Base-by-base conservation (phyloP, 129 eudicot species). In the Arctium lappa region DNA sequence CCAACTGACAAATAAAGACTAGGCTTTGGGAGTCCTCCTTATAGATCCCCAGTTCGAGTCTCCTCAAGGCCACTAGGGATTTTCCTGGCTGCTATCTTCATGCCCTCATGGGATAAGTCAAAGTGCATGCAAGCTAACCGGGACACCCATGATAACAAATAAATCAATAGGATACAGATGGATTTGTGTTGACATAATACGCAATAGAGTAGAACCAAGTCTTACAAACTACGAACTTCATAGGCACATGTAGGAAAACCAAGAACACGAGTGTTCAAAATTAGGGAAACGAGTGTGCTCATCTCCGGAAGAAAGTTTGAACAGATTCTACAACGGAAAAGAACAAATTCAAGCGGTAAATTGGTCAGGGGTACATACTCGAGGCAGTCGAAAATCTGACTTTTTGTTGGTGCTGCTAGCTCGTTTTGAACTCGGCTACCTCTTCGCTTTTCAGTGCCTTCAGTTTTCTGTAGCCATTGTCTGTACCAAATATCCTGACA, bases 401-500 rank as follows among this genome's bases (percentile, higher is more conserved):
- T 16, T 70, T 60, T 65, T 40, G 39, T 33, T 79, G 29, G 65
- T 32, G 69, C 73, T 42, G 3, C 80, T 73, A 89, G 46, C 53
- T 86, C 81, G 77, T 84, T 89, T 94, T 92, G 72, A 66, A 36
- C 69, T 72, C 84, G 13, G 81, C 81, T 48, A 81, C 92, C 65
- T 88, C 95, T 79, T 86, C 93, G 69, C 87, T 78, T 88, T 93
- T 89, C 75, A 95, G 82, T 3, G 86, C 93, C 88, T 91, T 86
- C 86, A 95, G 72, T 83, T 89, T 95, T 89, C 99, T 90, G 89
- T 92, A 95, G 70, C 99, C 99, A 27, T 75, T 84, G 73, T 95
- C 99, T 34, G 99, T 95, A 27, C 99, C 97, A 56, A 95, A 95
- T 82, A 95, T 86, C 99, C 99, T 95, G 86, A 70, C 65, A 80